Base-by-base conservation (phyloP, 495 filamentous ascomycete genomes). In the Podospora conica region DNA sequence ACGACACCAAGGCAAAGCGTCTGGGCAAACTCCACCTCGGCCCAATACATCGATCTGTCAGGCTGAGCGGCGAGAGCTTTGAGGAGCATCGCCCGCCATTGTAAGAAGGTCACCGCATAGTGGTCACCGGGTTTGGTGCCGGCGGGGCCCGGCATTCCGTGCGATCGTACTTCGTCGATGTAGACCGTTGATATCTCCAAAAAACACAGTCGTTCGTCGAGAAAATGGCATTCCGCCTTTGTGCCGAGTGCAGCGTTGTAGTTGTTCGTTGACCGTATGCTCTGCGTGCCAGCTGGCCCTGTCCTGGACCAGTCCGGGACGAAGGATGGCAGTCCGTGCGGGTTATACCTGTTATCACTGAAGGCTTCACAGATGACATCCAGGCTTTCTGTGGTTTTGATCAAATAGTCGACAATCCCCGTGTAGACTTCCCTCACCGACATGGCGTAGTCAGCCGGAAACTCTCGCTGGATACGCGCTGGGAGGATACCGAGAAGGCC, bases 281-380 rank as follows among this genome's bases (percentile, higher is more conserved):
- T n/a, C n/a, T n/a, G n/a, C n/a, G n/a, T n/a, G n/a, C n/a, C n/a
- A n/a, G n/a, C n/a, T n/a, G n/a, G n/a, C n/a, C n/a, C n/a, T 33
- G 29, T 9, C 29, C 33, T 27, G 5, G 59, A 61, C 60, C 60
- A 63, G 60, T 63, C 60, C 7, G 60, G 60, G 23, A 63, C 60
- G 11, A 63, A 63, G 8, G 60, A 28, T 20, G 60, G 60, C 0
- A 63, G 60, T 11, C 53, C 24, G 7, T n/a, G 7, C 4, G 60
- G 23, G 22, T n/a, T 62, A 21, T 62, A 11, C 3, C 11, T 20
- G 33, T 62, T 31, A n/a, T n/a, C n/a, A n/a, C n/a, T n/a, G 27
- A 60, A 22, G 3, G 60, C 48, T 6, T 63, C 60, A 21, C 60
- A 55, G 48, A 63, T 55, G 7, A 55, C 53, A 21, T 63, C 53